These are phyloP conservation scores for Cercospora janseana DNA, from an alignment of 2,329 filamentous ascomycete genomes.

Conservation along the genomic window DNA sequence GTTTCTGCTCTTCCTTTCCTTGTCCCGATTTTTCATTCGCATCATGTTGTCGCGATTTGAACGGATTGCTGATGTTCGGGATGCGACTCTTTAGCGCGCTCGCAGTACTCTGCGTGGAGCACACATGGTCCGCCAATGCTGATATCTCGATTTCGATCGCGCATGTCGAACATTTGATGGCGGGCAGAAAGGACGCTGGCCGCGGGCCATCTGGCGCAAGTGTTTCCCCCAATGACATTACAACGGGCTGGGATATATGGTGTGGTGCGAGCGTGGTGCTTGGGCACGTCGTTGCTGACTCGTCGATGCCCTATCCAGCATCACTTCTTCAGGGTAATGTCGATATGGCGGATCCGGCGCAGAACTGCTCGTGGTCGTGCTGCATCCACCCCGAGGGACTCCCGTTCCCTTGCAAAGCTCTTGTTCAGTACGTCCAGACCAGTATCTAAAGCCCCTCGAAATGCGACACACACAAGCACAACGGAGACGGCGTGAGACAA, in stretches of 20 bases:
- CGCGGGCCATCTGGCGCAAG: slow-evolving; percentile 43
- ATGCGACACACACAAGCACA: slow-evolving; percentile 7
- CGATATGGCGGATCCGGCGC: slow-evolving; percentile 1
- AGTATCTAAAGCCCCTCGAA: background rate
- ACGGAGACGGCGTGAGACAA: slow-evolving; percentile 1
- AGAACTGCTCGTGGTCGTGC: background rate
- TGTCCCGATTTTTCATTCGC: slow-evolving; percentile 17
- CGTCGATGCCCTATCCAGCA: slow-evolving; percentile 9
- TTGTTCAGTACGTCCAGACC: too few relatives aligned
- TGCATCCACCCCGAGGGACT: too few relatives aligned
- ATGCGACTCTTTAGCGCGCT: slow-evolving; percentile 21
- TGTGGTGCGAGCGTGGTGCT: background rate
- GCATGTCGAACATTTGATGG: slow-evolving; percentile 85
- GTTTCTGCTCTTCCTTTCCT: slow-evolving; percentile 10
- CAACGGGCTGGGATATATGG: background rate
- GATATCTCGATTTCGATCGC: slow-evolving; percentile 75
- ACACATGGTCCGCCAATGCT: slow-evolving; percentile 80
- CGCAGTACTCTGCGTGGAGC: slow-evolving; percentile 39
- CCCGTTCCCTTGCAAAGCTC: too few relatives aligned
- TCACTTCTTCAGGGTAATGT: background rate
- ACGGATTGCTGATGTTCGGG: slow-evolving; percentile 30
- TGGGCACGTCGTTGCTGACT: slow-evolving; percentile 6
- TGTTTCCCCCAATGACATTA: slow-evolving; percentile 35
- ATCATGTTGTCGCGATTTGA: slow-evolving; percentile 28
- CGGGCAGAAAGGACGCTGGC: slow-evolving; percentile 70